phyloP scores from a whole-genome alignment of 2,329 filamentous ascomycete genomes.

The Rutstroemia sydowiana region DNA sequence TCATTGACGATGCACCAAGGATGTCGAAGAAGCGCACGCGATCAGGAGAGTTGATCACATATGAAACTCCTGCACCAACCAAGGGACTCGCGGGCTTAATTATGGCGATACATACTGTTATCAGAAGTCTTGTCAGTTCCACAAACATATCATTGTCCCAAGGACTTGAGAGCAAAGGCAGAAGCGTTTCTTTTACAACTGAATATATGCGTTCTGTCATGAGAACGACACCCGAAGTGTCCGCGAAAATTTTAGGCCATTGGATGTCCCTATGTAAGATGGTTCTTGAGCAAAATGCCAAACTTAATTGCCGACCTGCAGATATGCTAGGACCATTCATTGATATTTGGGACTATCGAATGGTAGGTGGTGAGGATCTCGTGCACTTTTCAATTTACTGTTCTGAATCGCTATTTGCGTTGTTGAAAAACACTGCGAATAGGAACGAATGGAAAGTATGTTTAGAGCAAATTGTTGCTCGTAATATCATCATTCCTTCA shows the following conservation, averaged over 20 bases:
- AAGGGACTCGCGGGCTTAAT: constrained; percentile 13
- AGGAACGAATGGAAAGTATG: constrained; percentile 16
- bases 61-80: background rate
- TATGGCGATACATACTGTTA: constrained; percentile 18
- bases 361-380: constrained; percentile 17
- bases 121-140: constrained; percentile 18
- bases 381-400: constrained; percentile 29
- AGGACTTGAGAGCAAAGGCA: constrained; percentile 3
- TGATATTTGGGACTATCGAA: constrained; percentile 25
- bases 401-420: constrained; percentile 23
- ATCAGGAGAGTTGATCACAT: constrained; percentile 20
- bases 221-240: constrained; percentile 24
- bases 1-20: constrained; percentile 23
- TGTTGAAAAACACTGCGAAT: constrained; percentile 19
- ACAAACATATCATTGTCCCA: constrained; percentile 10
- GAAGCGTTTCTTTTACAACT: constrained; percentile 19
- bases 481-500: constrained; percentile 31
- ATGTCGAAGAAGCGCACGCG: constrained; percentile 29
- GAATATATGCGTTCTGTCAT: constrained; percentile 29
- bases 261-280: constrained; percentile 26
- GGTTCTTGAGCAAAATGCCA: constrained; percentile 6
- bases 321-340: constrained; percentile 27
- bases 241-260: constrained; percentile 25
- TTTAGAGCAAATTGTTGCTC: constrained; percentile 29
- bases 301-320: background rate